These are phyloP conservation scores for Plasmodium falciparum DNA, from an alignment of 169 alveolate species.

Conservation along the genomic window DNA sequence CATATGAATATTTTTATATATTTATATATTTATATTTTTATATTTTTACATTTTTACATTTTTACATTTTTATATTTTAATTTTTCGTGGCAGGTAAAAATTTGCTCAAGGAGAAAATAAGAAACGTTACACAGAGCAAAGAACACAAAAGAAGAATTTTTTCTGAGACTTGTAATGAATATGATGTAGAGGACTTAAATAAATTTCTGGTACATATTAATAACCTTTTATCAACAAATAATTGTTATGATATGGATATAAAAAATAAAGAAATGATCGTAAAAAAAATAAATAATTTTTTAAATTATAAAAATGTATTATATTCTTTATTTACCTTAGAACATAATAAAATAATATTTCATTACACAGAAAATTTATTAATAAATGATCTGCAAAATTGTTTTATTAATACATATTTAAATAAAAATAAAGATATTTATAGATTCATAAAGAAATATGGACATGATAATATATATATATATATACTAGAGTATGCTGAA, in stretches of 20 bases:
- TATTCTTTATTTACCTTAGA: slow-evolving; percentile 50
- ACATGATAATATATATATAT: slow-evolving; percentile 31
- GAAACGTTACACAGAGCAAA: slow-evolving; percentile 25
- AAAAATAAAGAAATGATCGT: neutral
- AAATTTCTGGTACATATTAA: slow-evolving; percentile 20
- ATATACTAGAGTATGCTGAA: slow-evolving; percentile 23
- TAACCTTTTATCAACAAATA: neutral
- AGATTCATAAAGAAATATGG: slow-evolving; percentile 36
- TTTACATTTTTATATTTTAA: neutral
- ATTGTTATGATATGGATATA: neutral
- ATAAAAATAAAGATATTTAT: slow-evolving; percentile 27
- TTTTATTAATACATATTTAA: slow-evolving; percentile 27
- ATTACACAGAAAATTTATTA: slow-evolving; percentile 22
- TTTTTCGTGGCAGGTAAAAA: slow-evolving; percentile 9
- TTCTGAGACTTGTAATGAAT: neutral
- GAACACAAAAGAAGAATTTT: slow-evolving; percentile 11
- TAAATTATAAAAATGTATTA: slow-evolving; percentile 38
- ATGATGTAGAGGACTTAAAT: slow-evolving; percentile 2
- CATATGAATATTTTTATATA: neutral
- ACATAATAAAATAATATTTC: slow-evolving; percentile 40
- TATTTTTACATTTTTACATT: neutral
- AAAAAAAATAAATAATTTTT: slow-evolving; percentile 23
- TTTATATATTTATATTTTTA: neutral
- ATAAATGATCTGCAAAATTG: slow-evolving; percentile 30
- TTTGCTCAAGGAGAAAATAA: slow-evolving; percentile 30